Evolutionary conservation across 2,329 filamentous ascomycete species (phyloP).

Genomic region (Colletotrichum sp.): DNA sequence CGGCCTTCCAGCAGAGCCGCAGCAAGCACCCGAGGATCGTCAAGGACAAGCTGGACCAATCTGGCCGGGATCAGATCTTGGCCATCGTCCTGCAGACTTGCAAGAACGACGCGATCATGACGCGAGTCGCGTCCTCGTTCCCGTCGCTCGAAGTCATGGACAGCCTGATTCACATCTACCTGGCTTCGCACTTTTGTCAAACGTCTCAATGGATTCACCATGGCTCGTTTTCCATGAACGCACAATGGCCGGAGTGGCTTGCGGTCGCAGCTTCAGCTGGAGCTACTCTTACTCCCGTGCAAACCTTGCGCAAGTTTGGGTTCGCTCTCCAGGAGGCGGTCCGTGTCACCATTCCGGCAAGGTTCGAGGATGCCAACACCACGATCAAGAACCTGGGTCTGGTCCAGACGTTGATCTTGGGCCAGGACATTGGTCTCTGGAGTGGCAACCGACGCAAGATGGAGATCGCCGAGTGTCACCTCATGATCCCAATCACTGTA

Average conservation of each 20-base stretch:
- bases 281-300: conserved; percentile 61
- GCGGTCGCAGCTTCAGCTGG: conserved; percentile 66
- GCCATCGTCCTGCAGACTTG: conserved; percentile 67
- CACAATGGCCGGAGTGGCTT: conserved; percentile 63
- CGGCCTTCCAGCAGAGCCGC: conserved; percentile 42
- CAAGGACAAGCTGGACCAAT: conserved; percentile 47
- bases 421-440: conserved; percentile 58
- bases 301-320: conserved; percentile 65
- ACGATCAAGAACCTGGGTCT: conserved; percentile 51
- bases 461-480: conserved; percentile 59
- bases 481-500: conserved; percentile 50
- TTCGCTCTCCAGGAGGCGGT: conserved; percentile 59
- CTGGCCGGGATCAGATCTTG: conserved; percentile 65
- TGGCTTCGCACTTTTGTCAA: conserved; percentile 60
- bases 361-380: conserved; percentile 55
- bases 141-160: conserved; percentile 66
- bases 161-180: conserved; percentile 64
- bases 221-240: conserved; percentile 61
- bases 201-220: conserved; percentile 67
- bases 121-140: conserved; percentile 63
- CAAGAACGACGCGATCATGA: conserved; percentile 52
- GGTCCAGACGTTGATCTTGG: conserved; percentile 53
- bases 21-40: conserved; percentile 44
- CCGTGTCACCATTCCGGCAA: conserved; percentile 33
- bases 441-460: conserved; percentile 60